A percentile compares a stretch with the other conserved stretches of the same genome.
Conservation (phyloP, 1,139 yeast genomes). For the Blastobotrys capitulatus region DNA sequence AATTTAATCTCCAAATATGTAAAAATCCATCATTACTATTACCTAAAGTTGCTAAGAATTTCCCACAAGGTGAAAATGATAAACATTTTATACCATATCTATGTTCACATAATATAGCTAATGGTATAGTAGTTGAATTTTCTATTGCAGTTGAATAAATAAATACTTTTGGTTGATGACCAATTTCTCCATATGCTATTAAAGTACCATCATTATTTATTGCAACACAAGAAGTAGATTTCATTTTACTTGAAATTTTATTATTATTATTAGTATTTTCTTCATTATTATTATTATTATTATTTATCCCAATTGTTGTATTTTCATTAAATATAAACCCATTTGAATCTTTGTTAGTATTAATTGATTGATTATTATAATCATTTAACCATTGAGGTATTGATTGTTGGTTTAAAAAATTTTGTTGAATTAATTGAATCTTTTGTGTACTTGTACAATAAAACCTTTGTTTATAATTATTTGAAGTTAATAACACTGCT, state of each 20-base stretch:
- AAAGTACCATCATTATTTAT: slow-evolving; percentile 48
- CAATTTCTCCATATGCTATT: slow-evolving; percentile 63
- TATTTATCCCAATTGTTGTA: slow-evolving; percentile 4
- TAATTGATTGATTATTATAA: background rate
- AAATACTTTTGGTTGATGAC: slow-evolving; percentile 59
- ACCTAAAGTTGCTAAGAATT: slow-evolving; percentile 53
- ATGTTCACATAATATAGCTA: slow-evolving; percentile 54
- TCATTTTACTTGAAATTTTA: slow-evolving; percentile 32
- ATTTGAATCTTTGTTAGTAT: slow-evolving; percentile 11
- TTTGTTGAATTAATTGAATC: slow-evolving; percentile 15
- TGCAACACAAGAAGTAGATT: slow-evolving; percentile 51
- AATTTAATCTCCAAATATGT: slow-evolving; percentile 49
- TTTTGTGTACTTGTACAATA: slow-evolving; percentile 24
- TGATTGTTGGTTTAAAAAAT: slow-evolving; percentile 3
- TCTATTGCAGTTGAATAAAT: slow-evolving; percentile 51
- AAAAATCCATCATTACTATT: slow-evolving; percentile 59
- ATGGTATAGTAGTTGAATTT: slow-evolving; percentile 41
- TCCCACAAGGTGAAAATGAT: slow-evolving; percentile 55
- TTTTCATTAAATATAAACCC: slow-evolving; percentile 9
- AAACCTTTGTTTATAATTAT: slow-evolving; percentile 14
- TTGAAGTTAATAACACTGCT: slow-evolving; percentile 41
- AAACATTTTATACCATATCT: slow-evolving; percentile 54
- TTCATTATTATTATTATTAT: slow-evolving; percentile 7
- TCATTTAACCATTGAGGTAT: slow-evolving; percentile 10
- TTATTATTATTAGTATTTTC: slow-evolving; percentile 3